Base-by-base conservation (phyloP, 441 rosid genomes). In the Sinapis alba region DNA sequence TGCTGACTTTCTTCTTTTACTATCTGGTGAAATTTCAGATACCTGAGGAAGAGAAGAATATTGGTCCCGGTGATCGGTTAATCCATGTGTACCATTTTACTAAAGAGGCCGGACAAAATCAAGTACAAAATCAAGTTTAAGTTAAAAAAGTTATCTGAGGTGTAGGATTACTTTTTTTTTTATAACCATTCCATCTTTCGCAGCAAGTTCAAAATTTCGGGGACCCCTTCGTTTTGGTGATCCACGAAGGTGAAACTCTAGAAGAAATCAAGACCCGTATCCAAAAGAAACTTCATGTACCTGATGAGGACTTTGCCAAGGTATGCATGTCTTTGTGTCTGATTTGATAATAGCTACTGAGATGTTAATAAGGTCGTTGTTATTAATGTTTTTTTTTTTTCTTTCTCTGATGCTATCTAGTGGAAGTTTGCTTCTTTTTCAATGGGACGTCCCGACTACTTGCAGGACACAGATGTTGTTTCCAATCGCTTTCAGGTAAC, bases 161-260 rank as follows among this genome's bases (percentile, higher is more conserved):
- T 6, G 20, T 32, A 45, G 7, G 10, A 2, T 47, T 47, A 47
- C 20, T 15, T 28, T 62, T 47, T 21, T 47, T 30, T 28, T n/a
- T n/a, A n/a, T n/a, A 3, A 71, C 69, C 13, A 27, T 58, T 27
- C 56, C 54, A 53, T 36, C 77, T 68, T 65, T 71, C 54, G 79
- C 87, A 91, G 96, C 98, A 96, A 82, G 88, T 96, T 20, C 97
- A 90, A 61, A 91, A 90, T 78, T 96, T 96, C 63, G 99, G 99
- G 6, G 99, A 96, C 74, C 99, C 99, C 16, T 93, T 96, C 84
- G 89, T 96, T 89, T 84, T 96, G 86, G 97, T 91, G 62, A 88
- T 96, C 77, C 97, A 80, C 79, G 98, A 96, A 70, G 94, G 92
- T 76, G 99, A 96, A 83, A 91, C 89, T 24, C 80, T 96, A 69